These are phyloP conservation scores for Neonectria ditissima DNA, from an alignment of 2,329 filamentous ascomycete species.

Conservation along the genomic window DNA sequence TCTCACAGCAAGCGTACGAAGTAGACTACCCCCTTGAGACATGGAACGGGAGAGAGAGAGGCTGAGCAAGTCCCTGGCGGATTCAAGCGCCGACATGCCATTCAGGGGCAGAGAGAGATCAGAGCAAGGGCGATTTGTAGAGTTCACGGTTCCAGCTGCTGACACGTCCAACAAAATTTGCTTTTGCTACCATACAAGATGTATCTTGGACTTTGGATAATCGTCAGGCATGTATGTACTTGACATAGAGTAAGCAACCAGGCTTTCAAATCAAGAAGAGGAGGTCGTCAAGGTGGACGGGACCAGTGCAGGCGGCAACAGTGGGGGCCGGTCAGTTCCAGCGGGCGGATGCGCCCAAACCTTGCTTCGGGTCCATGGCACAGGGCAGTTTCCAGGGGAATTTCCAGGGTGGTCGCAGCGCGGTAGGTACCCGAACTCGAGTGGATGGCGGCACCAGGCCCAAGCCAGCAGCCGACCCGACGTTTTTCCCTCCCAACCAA, in stretches of 20 bases:
- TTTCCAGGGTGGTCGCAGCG: neutral
- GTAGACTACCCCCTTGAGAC: conserved; percentile 2
- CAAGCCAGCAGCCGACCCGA: conserved; percentile 4
- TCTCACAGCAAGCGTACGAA: neutral
- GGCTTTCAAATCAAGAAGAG: neutral
- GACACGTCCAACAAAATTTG: neutral
- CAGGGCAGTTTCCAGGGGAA: conserved; percentile 7
- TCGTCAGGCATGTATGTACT: neutral
- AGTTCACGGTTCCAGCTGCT: neutral
- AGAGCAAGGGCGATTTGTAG: neutral
- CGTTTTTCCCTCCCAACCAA: conserved; percentile 1
- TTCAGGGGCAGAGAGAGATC: conserved; percentile 32
- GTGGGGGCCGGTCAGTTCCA: conserved; percentile 5
- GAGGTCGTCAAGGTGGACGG: neutral
- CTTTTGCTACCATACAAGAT: neutral
- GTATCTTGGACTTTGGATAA: too few relatives aligned
- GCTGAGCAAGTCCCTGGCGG: conserved; percentile 32
- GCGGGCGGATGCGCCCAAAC: neutral
- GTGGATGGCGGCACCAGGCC: neutral
- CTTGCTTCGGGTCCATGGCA: neutral
- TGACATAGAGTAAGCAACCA: neutral
- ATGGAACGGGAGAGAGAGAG: conserved; percentile 27
- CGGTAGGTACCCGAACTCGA: neutral
- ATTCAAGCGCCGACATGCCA: conserved; percentile 35
- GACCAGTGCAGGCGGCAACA: neutral